Evolutionary conservation across 192 early-diverging fungal species (phyloP), one percentile per base, ranked within the genome.

Genomic region (Backusella westeae): DNA sequence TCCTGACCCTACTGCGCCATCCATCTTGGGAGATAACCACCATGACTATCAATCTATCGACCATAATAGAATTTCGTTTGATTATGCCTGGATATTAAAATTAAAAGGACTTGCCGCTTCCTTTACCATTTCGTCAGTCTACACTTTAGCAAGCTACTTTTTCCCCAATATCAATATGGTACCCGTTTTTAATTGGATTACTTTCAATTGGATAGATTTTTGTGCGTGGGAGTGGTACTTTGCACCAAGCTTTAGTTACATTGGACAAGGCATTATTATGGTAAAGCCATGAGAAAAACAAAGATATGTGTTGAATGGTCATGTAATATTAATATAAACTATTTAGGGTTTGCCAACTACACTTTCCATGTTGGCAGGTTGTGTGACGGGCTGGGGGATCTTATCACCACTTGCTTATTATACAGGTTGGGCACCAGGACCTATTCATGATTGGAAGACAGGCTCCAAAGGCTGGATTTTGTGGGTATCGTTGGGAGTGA

Each of bases 201-300:
- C 80, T 0, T 87, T 90, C 67, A 84, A 83, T 52, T 77, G 76
- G 26, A 80, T 86, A 4, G 81, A 87, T 26, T 88, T 89, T 34
- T 72, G 76, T 12, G 82, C 80, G 1, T 94, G 91, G 91, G 84
- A 87, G 65, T 94, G 92, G 92, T 90, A 85, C 67, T 87, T 92
- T 71, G 88, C 87, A 26, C 92, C 92, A 0, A 91, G 91, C 32
- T 82, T 92, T 26, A 92, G 91, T 72, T 94, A 94, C 77, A 83
- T 91, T 39, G 93, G 93, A 6, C 93, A 94, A 79, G 93, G 93
- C 0, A 88, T 93, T 52, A 94, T 94, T 78, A 94, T 94, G 93
- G 79, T 80, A 76, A 79, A 68, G 9, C 21, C 46, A 23, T 38
- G 46, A 73, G 34, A 56, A 56, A 73, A 73, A 63, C 49, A 53